These are phyloP conservation scores for Dalbergia cochinchinensis DNA, from an alignment of 306 rosid species.

Conservation along the genomic window DNA sequence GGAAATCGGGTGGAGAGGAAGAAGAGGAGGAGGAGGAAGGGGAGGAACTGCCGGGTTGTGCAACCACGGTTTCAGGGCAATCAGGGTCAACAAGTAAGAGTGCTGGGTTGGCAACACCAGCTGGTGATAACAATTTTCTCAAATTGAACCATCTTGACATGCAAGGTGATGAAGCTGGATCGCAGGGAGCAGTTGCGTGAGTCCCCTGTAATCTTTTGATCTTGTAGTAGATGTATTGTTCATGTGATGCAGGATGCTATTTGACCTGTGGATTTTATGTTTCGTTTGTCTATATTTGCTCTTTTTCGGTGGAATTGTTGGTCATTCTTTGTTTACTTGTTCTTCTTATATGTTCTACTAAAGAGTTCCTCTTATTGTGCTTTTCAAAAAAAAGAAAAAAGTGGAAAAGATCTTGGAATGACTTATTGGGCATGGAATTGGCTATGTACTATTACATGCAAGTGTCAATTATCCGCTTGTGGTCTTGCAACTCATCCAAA, in stretches of 20 bases:
- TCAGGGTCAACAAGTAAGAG: slow-evolving; percentile 90
- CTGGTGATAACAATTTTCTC: slow-evolving; percentile 67
- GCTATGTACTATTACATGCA: slow-evolving; percentile 4
- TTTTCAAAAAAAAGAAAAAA: not conserved
- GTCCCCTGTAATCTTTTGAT: slow-evolving; percentile 41
- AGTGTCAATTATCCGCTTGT: slow-evolving; percentile 18
- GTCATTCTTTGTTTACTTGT: slow-evolving; percentile 1
- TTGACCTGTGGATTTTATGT: slow-evolving; percentile 20
- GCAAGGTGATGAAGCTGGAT: slow-evolving; percentile 85
- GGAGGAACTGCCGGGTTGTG: slow-evolving; percentile 58
- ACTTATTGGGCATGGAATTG: slow-evolving; percentile 25
- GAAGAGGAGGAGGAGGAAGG: slow-evolving; percentile 59
- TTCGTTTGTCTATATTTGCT: not conserved
- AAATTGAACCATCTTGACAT: slow-evolving; percentile 75
- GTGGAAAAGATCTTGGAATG: slow-evolving; percentile 15
- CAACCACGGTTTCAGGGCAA: slow-evolving; percentile 72
- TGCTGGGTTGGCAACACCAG: slow-evolving; percentile 75
- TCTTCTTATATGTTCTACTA: not conserved
- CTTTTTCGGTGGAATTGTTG: slow-evolving; percentile 6
- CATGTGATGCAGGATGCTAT: slow-evolving; percentile 2
- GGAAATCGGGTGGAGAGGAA: slow-evolving; percentile 61
- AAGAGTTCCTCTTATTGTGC: not conserved
- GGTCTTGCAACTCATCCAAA: slow-evolving; percentile 16
- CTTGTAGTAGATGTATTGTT: slow-evolving; percentile 21
- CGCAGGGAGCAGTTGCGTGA: slow-evolving; percentile 81